Conservation (phyloP, 2,329 filamentous ascomycete species). For the Basipetospora sp. region DNA sequence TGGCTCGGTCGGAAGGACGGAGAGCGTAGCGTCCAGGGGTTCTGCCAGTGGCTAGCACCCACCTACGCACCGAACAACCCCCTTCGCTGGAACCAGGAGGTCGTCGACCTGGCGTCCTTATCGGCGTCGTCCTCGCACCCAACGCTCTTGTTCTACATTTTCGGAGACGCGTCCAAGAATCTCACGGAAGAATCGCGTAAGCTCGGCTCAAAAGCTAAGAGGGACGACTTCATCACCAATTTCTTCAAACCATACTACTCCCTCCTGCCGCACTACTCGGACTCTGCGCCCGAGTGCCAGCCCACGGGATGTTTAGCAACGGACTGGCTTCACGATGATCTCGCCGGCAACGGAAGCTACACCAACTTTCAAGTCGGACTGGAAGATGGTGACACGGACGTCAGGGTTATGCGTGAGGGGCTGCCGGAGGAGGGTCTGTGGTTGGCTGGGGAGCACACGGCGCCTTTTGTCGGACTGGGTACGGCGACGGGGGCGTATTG, state of each 20-base stretch:
- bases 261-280: constrained; percentile 52
- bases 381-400: constrained; percentile 54
- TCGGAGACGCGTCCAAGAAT: constrained; percentile 45
- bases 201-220: constrained; percentile 28
- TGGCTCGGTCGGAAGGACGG: constrained; percentile 40
- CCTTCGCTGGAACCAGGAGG: constrained; percentile 57
- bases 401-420: constrained; percentile 48
- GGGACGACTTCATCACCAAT: constrained; percentile 38
- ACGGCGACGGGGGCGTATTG: constrained; percentile 85
- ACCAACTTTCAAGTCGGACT: constrained; percentile 71
- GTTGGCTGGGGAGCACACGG: constrained; percentile 83
- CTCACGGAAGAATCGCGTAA: constrained; percentile 32
- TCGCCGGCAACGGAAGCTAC: constrained; percentile 72
- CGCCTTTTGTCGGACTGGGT: constrained; percentile 75
- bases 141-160: constrained; percentile 73
- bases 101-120: constrained; percentile 61
- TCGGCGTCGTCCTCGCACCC: constrained; percentile 47
- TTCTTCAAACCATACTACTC: constrained; percentile 72
- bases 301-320: constrained; percentile 55
- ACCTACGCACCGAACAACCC: constrained; percentile 49
- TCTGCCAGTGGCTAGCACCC: constrained; percentile 63
- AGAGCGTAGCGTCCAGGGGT: constrained; percentile 40
- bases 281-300: constrained; percentile 37
- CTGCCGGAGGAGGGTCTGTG: constrained; percentile 56
- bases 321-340: constrained; percentile 61